Base-by-base conservation (phyloP, 169 alveolate genomes). In the Cryptosporidium ubiquitum region DNA sequence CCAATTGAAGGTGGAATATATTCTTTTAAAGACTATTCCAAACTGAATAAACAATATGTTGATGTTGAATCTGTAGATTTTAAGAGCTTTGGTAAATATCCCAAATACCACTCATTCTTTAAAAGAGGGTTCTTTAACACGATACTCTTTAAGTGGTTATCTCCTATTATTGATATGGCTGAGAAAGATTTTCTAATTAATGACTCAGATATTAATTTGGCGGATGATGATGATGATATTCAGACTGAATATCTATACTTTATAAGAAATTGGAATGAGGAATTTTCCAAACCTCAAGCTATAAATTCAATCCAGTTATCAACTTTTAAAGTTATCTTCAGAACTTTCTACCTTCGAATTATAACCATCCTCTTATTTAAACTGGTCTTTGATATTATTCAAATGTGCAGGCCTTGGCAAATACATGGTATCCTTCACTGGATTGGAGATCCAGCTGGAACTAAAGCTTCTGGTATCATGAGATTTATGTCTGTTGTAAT, bases 91-190 rank as follows among this genome's bases (percentile, higher is more conserved):
- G 26, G 51, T 14, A 60, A 58, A 44, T 42, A 79, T 26, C 61
- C 89, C 7, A 64, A 58, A 61, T 66, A 79, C 33, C 89, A 26
- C 23, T 61, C 58, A 40, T 35, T 61, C 39, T 79, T 79, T 18
- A 79, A 58, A 42, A 79, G 89, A 61, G 89, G 89, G 12, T 39
- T 79, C 39, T 14, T 58, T 5, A 79, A 79, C 35, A 79, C 89
- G 7, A 39, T 79, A n/a, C 37, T 61, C 7, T 79, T 79, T 16
- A 79, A 29, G 18, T 79, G 89, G 89, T 37, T 79, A 20, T 42
- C 55, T 33, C 89, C 89, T 1, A 60, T 79, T 29, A 60, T 79
- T n/a, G 23, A 61, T 12, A 29, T 4, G 5, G 60, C 75, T 33
- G 44, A 39, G 14, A 64, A 64, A 4, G 89, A 79, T 4, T 3